phyloP scores from a whole-genome alignment of 2,329 filamentous ascomycete genomes.

The Orbilia javanica region DNA sequence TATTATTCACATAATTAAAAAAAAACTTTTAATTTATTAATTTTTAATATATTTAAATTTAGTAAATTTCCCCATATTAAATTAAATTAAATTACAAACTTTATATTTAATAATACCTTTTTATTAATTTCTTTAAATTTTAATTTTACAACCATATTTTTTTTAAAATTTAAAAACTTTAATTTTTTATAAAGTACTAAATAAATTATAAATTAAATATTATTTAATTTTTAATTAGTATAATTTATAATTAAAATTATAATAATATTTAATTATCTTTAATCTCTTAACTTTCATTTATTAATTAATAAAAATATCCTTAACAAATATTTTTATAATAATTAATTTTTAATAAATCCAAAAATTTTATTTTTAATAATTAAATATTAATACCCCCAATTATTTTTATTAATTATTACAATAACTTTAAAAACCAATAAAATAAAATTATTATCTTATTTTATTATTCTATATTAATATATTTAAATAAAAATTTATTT shows the following conservation, averaged over 20 bases:
- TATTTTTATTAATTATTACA: slow-evolving; percentile 65
- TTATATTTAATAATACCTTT: not conserved
- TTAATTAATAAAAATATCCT: not conserved
- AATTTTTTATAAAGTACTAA: not conserved
- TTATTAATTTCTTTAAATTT: not conserved
- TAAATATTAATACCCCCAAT: slow-evolving; percentile 64
- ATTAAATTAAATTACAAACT: not conserved
- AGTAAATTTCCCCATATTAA: not conserved
- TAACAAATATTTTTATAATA: not conserved
- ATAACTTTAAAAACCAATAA: slow-evolving; percentile 64
- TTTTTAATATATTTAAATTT: not conserved
- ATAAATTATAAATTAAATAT: not conserved
- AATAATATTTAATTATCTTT: not conserved
- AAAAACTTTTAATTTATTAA: not conserved
- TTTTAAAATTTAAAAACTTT: not conserved
- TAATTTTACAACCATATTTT: not conserved
- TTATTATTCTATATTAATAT: slow-evolving; percentile 65
- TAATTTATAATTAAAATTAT: not conserved
- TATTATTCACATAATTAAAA: slow-evolving; percentile 66
- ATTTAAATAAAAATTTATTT: slow-evolving; percentile 65
- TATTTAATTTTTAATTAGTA: not conserved
- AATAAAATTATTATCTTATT: slow-evolving; percentile 64
- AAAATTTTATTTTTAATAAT: slow-evolving; percentile 63
- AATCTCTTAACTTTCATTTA: not conserved
- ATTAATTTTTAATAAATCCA: slow-evolving; percentile 63